These are phyloP conservation scores for Hypomontagnella monticulosa DNA, from an alignment of 495 filamentous ascomycete species.

Conservation along the genomic window DNA sequence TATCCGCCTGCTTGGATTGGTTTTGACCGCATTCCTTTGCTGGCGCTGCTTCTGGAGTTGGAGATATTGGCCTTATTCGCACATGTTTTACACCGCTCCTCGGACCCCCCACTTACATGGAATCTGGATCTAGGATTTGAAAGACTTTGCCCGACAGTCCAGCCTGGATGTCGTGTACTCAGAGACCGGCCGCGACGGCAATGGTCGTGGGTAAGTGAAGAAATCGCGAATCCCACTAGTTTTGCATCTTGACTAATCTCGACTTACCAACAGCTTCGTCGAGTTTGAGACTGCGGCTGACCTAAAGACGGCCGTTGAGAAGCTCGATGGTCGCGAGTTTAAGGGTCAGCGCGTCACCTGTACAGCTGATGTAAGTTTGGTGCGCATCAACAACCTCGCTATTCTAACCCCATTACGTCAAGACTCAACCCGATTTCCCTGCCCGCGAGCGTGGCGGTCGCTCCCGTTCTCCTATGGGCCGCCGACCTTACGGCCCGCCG, in stretches of 20 bases:
- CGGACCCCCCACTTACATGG: conserved; percentile 64
- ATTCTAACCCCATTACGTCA: conserved; percentile 34
- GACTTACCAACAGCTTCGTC: conserved; percentile 74
- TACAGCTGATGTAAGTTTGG: conserved; percentile 77
- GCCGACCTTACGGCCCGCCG: conserved; percentile 70
- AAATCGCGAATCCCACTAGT: neutral
- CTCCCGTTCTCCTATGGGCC: conserved; percentile 69
- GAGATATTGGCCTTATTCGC: conserved; percentile 61
- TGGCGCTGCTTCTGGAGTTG: conserved; percentile 51
- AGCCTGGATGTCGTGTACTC: conserved; percentile 98
- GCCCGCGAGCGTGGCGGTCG: conserved; percentile 75
- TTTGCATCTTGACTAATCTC: conserved; percentile 8
- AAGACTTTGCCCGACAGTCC: conserved; percentile 98
- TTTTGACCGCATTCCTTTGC: conserved; percentile 48
- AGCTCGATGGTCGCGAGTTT: conserved; percentile 90
- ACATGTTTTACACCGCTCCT: conserved; percentile 48
- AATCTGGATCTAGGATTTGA: conserved; percentile 87
- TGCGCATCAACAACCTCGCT: neutral
- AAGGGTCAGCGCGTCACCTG: conserved; percentile 87
- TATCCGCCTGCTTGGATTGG: conserved; percentile 46
- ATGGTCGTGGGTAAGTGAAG: conserved; percentile 85
- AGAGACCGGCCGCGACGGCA: conserved; percentile 91
- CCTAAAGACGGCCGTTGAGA: conserved; percentile 88
- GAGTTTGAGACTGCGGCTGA: conserved; percentile 95
- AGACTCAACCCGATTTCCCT: conserved; percentile 72